Conservation (phyloP, 2,329 filamentous ascomycete genomes). For the Alternaria conjuncta region DNA sequence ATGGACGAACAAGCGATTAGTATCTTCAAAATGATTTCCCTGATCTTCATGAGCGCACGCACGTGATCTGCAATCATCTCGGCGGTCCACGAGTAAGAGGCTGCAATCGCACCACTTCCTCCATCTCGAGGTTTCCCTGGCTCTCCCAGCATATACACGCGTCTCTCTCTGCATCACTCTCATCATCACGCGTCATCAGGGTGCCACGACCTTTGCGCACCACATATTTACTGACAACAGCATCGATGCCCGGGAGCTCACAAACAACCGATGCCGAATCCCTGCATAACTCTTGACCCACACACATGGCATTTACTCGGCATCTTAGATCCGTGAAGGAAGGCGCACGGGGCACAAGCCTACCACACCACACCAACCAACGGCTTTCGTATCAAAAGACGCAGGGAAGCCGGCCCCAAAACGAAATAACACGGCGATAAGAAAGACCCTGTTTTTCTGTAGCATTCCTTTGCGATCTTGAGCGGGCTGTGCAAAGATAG, state of each 20-base stretch:
- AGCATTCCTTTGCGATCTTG: not conserved
- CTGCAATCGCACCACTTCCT: not conserved
- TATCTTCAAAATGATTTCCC: not conserved
- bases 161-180: not conserved
- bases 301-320: conserved; percentile 13
- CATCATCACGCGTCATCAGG: not conserved
- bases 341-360: not conserved
- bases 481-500: not conserved
- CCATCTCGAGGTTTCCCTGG: not conserved
- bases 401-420: not conserved
- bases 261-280: conserved; percentile 1
- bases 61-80: not conserved
- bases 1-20: not conserved
- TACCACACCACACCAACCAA: conserved; percentile 4
- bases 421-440: not conserved
- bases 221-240: not conserved
- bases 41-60: not conserved
- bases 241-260: not conserved
- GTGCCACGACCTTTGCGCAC: not conserved
- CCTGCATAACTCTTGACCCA: conserved; percentile 6
- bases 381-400: not conserved
- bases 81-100: not conserved
- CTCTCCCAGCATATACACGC: not conserved
- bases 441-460: not conserved
- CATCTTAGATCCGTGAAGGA: conserved; percentile 9